Conservation (phyloP, 306 rosid species). For the Castanospermum australe region DNA sequence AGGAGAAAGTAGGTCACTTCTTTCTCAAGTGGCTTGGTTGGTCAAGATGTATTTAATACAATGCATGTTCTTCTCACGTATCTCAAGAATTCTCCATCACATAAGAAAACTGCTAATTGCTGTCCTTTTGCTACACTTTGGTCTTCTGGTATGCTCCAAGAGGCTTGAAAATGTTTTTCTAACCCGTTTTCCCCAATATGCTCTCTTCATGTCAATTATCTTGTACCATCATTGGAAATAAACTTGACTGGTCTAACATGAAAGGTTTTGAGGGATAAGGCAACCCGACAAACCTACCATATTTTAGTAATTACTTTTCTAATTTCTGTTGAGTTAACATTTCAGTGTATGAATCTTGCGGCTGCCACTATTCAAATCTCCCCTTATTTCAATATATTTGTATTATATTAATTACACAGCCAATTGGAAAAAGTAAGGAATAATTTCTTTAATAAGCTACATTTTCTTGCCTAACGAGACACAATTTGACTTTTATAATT, state of each 20-base stretch:
- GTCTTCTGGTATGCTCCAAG: slow-evolving; percentile 43
- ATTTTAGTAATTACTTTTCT: neutral
- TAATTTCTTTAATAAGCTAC: neutral
- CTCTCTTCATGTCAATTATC: neutral
- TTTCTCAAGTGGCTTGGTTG: slow-evolving; percentile 41
- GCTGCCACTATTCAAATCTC: no score
- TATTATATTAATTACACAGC: neutral
- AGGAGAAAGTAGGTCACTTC: slow-evolving; percentile 46
- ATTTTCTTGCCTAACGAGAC: neutral
- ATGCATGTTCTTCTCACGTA: slow-evolving; percentile 39
- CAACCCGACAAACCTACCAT: neutral
- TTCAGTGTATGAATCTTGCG: neutral
- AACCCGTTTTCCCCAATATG: neutral
- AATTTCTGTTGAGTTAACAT: neutral
- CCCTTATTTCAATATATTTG: neutral
- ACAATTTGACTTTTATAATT: neutral
- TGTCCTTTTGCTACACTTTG: slow-evolving; percentile 50
- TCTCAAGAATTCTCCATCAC: slow-evolving; percentile 44
- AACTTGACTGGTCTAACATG: neutral
- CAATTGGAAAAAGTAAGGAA: neutral
- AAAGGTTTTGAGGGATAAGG: neutral
- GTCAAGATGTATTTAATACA: slow-evolving; percentile 34
- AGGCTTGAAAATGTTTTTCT: neutral
- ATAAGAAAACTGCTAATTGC: slow-evolving; percentile 44
- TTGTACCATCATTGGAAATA: neutral